These are phyloP conservation scores for Fraxinus velutina DNA, from an alignment of 305 asterid species.

Conservation along the genomic window DNA sequence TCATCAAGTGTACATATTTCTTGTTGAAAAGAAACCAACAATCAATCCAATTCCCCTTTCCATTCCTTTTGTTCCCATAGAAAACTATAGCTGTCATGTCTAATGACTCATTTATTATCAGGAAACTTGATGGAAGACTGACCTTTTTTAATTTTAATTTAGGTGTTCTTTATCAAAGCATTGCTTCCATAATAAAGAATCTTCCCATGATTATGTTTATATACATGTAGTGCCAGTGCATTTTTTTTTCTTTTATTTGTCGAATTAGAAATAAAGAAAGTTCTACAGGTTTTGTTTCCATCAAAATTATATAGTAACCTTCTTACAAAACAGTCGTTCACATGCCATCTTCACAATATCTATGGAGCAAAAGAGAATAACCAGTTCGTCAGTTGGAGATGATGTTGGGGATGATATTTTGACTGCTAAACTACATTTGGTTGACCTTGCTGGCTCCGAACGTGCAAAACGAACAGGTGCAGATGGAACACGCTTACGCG, in stretches of 20 bases:
- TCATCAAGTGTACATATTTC: background rate
- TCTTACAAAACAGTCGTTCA: constrained; percentile 63
- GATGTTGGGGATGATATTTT: constrained; percentile 75
- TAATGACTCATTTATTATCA: background rate
- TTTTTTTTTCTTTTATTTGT: background rate
- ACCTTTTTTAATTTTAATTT: background rate
- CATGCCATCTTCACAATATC: constrained; percentile 96
- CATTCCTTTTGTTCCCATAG: background rate
- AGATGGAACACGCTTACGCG: constrained; percentile 80
- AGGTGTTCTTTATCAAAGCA: background rate
- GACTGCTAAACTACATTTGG: constrained; percentile 85
- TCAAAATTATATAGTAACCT: background rate
- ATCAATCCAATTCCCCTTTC: background rate
- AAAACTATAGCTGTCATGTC: background rate
- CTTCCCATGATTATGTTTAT: background rate
- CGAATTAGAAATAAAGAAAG: background rate
- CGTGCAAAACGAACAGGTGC: constrained; percentile 98
- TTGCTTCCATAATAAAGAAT: background rate
- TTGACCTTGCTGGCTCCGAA: constrained; percentile 97
- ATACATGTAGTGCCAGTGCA: background rate
- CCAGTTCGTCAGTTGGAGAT: constrained; percentile 43
- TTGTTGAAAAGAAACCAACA: background rate
- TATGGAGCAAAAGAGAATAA: constrained; percentile 73
- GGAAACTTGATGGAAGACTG: background rate
- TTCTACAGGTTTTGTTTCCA: background rate